Evolutionary conservation across 108 stramenopile genomes (phyloP).

Genomic region (Nitzschia inconspicua): DNA sequence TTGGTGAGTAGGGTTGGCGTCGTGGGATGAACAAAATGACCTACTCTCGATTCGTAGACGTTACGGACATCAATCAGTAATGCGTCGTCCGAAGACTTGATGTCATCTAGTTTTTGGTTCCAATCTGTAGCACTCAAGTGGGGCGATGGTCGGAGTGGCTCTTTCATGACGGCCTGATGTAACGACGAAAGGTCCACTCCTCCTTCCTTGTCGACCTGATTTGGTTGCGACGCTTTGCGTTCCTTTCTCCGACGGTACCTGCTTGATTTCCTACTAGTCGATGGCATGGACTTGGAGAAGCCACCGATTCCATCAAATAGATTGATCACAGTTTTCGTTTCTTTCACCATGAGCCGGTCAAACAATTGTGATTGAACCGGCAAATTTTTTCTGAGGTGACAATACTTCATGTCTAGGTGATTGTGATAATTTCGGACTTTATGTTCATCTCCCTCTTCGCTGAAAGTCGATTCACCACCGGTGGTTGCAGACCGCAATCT

Average conservation of each 20-base stretch:
- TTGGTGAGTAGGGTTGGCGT: conserved; percentile 64
- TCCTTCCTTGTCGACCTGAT: not conserved
- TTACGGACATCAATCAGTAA: conserved; percentile 76
- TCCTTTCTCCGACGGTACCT: conserved; percentile 11
- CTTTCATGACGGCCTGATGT: conserved; percentile 35
- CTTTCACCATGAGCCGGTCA: conserved; percentile 48
- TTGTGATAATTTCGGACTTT: not conserved
- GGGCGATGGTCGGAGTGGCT: conserved; percentile 35
- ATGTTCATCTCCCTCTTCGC: not conserved
- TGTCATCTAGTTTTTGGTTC: conserved; percentile 37
- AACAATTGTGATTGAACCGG: conserved; percentile 61
- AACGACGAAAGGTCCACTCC: not conserved
- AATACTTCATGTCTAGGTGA: conserved; percentile 73
- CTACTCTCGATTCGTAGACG: conserved; percentile 72
- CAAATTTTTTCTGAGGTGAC: conserved; percentile 59
- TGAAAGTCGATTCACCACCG: not conserved
- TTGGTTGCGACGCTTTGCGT: conserved; percentile 6
- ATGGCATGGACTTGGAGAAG: too few relatives aligned
- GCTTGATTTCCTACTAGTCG: too few relatives aligned
- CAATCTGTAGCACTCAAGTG: conserved; percentile 72
- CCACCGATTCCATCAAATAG: conserved; percentile 63
- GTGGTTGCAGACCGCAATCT: not conserved
- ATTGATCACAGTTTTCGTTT: conserved; percentile 69
- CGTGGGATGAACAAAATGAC: conserved; percentile 51
- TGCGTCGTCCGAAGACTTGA: conserved; percentile 16